Evolutionary conservation across 176 grass and related monocot genomes (phyloP).

Genomic region (Carex littledalei): DNA sequence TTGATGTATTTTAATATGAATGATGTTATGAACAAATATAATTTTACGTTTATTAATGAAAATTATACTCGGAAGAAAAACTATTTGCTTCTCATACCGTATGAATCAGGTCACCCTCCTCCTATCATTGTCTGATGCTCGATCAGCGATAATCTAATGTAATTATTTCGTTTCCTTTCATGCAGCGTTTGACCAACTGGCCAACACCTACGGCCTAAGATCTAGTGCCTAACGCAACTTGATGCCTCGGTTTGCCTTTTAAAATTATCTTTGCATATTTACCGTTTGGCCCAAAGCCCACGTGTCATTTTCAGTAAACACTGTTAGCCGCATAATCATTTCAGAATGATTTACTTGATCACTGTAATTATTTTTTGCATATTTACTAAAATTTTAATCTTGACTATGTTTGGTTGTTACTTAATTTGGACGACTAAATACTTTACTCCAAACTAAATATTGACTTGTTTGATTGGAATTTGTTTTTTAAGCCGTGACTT

Average conservation of each 20-base stretch:
- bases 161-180: not conserved
- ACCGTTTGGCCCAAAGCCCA: not conserved
- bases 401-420: not conserved
- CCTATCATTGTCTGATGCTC: not conserved
- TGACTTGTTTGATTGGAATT: too few relatives aligned
- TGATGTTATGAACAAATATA: too few relatives aligned
- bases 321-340: not conserved
- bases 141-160: not conserved
- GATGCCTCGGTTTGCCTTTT: not conserved
- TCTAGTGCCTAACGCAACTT: not conserved
- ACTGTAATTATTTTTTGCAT: not conserved
- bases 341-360: not conserved
- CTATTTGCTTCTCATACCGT: not conserved
- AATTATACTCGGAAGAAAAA: too few relatives aligned
- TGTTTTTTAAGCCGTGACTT: too few relatives aligned
- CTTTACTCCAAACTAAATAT: too few relatives aligned
- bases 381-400: not conserved
- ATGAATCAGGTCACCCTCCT: not conserved
- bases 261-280: not conserved
- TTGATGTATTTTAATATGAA: too few relatives aligned
- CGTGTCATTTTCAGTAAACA: not conserved
- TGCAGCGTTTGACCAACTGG: not conserved
- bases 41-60: too few relatives aligned
- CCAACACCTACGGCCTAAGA: not conserved
- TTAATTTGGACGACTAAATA: not conserved